Conservation (phyloP, 2,329 filamentous ascomycete species). For the Alternaria brassicae region DNA sequence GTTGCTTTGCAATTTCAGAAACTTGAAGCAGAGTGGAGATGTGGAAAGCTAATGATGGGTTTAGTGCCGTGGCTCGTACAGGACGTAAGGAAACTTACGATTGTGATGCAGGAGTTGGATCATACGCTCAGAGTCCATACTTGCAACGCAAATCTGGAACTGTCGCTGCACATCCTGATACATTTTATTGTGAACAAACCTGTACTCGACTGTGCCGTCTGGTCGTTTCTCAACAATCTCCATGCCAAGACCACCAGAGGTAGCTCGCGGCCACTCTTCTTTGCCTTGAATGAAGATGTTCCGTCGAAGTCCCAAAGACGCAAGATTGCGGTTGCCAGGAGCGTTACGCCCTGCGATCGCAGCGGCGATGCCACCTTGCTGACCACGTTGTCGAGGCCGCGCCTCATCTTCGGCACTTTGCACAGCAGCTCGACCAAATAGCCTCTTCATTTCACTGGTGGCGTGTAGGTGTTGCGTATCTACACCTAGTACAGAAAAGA, state of each 20-base stretch:
- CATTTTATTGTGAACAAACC: constrained; percentile 73
- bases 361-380: constrained; percentile 65
- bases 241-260: constrained; percentile 86
- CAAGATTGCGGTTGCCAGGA: constrained; percentile 66
- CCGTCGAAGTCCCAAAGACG: constrained; percentile 73
- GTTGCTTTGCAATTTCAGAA: constrained; percentile 88
- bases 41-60: constrained; percentile 72
- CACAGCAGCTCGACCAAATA: constrained; percentile 71
- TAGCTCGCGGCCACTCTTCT: constrained; percentile 82
- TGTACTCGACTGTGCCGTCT: constrained; percentile 73
- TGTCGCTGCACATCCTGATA: constrained; percentile 78
- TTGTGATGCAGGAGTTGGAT: constrained; percentile 75
- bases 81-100: constrained; percentile 51
- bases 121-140: constrained; percentile 83
- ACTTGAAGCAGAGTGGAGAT: constrained; percentile 93
- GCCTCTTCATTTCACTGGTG: constrained; percentile 85
- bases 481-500: constrained; percentile 64
- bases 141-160: constrained; percentile 81
- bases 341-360: constrained; percentile 63
- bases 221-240: constrained; percentile 64
- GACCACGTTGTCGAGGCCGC: constrained; percentile 58
- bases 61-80: constrained; percentile 23
- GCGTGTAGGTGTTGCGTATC: constrained; percentile 81
- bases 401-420: constrained; percentile 63
- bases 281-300: constrained; percentile 89